Base-by-base conservation (phyloP, 169 alveolate genomes). In the Plasmodium gaboni region DNA sequence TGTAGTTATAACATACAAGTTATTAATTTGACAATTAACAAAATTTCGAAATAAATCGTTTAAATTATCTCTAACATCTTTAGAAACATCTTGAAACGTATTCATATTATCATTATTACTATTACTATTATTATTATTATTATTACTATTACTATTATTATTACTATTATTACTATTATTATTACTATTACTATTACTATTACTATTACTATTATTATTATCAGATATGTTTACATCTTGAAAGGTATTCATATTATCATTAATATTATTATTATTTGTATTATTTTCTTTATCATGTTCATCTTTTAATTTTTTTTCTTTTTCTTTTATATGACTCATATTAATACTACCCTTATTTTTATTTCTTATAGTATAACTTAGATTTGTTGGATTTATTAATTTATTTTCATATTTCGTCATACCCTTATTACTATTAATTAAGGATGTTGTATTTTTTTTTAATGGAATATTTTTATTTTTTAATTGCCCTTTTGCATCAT, bases 11-110 rank as follows among this genome's bases (percentile, higher is more conserved):
- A 78, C 78, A 78, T 78, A 78, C 15, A 78, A 48, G 42, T 78
- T 78, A 5, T 78, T 78, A 63, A 78, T 78, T 44, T 64, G 64
- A 46, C 89, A 78, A 19, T 78, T 78, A 1, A 78, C 48, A 65
- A 78, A 78, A 26, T 78, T 67, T 1, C 89, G 60, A 44, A 78
- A 78, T 42, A 78, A 46, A 59, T 78, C 89, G 8, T 64, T 78
- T 65, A 78, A 46, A 19, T 65, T 64, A 22, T 78, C 89, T n/a
- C 76, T 26, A 6, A 67, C 46, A 9, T 78, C 78, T 7, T 65
- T 78, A 6, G 89, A 78, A n/a, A 78, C 61, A 19, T 55, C 22
- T 28, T 67, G 71, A 44, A 78, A 78, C 3, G 60, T 8, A 6
- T 68, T 63, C 0, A 19, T 19, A 46, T 19, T 42, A 38, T 51